Percentiles rank a stretch among this genome's conserved stretches.
phyloP scores from a whole-genome alignment of 1,284 basidiomycete genomes.

The Pterulicium gracile region DNA sequence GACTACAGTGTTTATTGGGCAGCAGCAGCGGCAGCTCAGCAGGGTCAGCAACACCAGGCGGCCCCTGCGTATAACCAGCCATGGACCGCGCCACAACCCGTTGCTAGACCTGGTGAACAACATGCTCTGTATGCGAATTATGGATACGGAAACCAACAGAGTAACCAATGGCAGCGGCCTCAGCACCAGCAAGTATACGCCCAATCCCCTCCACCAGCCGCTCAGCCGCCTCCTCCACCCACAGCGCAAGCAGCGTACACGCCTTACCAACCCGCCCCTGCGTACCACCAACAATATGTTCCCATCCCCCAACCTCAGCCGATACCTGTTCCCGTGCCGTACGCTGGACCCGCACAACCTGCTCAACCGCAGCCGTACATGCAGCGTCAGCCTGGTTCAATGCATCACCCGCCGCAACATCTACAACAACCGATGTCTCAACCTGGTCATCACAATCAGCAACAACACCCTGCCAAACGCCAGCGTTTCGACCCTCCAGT shows the following conservation, averaged over 20 bases:
- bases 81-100: slow-evolving; percentile 49
- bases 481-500: slow-evolving; percentile 74
- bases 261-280: slow-evolving; percentile 66
- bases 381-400: slow-evolving; percentile 14
- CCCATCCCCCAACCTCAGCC: slow-evolving; percentile 28
- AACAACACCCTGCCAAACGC: slow-evolving; percentile 71
- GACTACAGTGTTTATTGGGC: slow-evolving; percentile 74
- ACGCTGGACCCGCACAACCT: slow-evolving; percentile 21
- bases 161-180: slow-evolving; percentile 49
- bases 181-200: slow-evolving; percentile 44
- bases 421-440: slow-evolving; percentile 29
- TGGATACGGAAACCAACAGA: slow-evolving; percentile 60
- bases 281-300: slow-evolving; percentile 56
- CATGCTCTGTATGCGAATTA: slow-evolving; percentile 77
- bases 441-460: slow-evolving; percentile 45
- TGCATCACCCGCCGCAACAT: slow-evolving; percentile 29
- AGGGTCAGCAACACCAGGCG: slow-evolving; percentile 30
- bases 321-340: slow-evolving; percentile 25
- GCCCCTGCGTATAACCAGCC: slow-evolving; percentile 47
- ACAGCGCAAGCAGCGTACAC: slow-evolving; percentile 55
- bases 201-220: slow-evolving; percentile 34
- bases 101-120: slow-evolving; percentile 57
- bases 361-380: slow-evolving; percentile 23
- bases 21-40: slow-evolving; percentile 40
- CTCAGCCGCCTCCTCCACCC: slow-evolving; percentile 37